A percentile compares a stretch with the other conserved stretches of the same genome.
Conservation (phyloP, 345 rosid genomes). For the Heritiera littoralis region DNA sequence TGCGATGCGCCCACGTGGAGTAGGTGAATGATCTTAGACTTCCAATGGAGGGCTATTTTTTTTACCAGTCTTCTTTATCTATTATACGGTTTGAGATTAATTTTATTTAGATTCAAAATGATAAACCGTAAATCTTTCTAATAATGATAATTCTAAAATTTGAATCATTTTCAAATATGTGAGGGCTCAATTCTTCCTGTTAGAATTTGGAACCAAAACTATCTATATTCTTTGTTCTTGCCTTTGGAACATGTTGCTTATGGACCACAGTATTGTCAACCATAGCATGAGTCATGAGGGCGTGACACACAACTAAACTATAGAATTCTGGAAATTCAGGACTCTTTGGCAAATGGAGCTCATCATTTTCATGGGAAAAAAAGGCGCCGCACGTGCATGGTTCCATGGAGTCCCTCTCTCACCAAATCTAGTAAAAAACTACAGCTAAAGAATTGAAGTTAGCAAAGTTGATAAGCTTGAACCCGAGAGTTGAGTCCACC, state of each 20-base stretch:
- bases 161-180: too few relatives aligned
- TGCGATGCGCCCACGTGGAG: conserved; percentile 26
- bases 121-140: too few relatives aligned
- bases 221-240: conserved; percentile 18
- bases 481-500: neutral
- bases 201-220: conserved; percentile 31
- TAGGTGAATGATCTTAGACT: neutral
- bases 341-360: neutral
- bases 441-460: neutral
- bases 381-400: neutral
- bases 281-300: neutral
- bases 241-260: conserved; percentile 17
- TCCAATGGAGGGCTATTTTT: neutral
- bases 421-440: neutral
- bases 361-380: conserved; percentile 7
- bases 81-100: too few relatives aligned
- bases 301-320: neutral
- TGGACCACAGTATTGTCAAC: conserved; percentile 19
- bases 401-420: neutral
- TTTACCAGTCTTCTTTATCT: too few relatives aligned
- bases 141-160: too few relatives aligned
- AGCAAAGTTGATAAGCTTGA: conserved; percentile 12
- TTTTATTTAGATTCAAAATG: too few relatives aligned
- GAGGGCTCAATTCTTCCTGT: conserved; percentile 16
- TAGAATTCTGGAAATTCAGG: neutral